phyloP scores from a whole-genome alignment of 2,329 filamentous ascomycete genomes.

The Diplodia sapinea region DNA sequence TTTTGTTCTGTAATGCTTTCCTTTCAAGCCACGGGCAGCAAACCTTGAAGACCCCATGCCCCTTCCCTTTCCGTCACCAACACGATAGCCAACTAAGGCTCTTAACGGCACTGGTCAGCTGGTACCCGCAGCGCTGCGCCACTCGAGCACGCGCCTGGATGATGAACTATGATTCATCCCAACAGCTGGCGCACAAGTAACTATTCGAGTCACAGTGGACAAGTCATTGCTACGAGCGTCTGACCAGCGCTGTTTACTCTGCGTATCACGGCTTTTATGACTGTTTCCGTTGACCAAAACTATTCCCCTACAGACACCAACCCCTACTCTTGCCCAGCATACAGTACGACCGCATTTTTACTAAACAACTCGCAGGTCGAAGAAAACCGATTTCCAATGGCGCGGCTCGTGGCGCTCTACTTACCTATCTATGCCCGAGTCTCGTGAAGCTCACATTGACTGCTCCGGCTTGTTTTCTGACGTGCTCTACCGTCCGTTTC shows the following conservation, averaged over 20 bases:
- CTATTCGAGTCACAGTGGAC: neutral
- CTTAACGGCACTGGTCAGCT: neutral
- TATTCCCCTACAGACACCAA: neutral
- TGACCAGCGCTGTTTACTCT: neutral
- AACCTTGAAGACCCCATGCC: neutral
- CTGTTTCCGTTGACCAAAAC: neutral
- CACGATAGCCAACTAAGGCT: neutral
- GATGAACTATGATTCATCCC: neutral
- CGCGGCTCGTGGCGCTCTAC: conserved; percentile 84
- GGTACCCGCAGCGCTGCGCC: neutral
- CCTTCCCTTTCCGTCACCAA: neutral
- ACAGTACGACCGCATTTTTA: neutral
- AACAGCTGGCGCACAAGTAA: neutral
- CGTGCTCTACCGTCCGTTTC: conserved; percentile 85
- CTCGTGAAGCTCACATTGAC: conserved; percentile 64
- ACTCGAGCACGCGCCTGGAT: neutral
- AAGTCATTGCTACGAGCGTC: neutral
- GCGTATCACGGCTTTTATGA: neutral
- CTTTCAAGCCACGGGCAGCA: conserved; percentile 1
- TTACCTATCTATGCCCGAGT: conserved; percentile 65
- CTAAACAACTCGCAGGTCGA: conserved; percentile 45
- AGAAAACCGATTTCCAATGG: conserved; percentile 66
- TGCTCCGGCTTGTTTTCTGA: conserved; percentile 88
- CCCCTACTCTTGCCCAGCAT: neutral
- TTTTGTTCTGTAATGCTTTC: neutral